phyloP scores from a whole-genome alignment of 2,329 filamentous ascomycete species.

The Aspergillus vadensis region DNA sequence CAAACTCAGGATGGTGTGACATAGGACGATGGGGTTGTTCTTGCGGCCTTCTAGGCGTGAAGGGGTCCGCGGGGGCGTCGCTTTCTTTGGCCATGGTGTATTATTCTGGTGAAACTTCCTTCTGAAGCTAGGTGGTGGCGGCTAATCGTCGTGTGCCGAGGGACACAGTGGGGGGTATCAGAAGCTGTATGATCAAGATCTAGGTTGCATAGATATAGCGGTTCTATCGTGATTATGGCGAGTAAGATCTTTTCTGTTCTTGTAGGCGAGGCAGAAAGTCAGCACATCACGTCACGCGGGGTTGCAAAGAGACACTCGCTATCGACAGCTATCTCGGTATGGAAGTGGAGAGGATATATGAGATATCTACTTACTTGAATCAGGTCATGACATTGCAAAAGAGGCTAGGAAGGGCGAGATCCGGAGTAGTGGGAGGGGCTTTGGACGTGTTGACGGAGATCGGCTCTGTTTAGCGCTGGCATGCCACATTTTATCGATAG shows the following conservation, averaged over 20 bases:
- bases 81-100: conserved; percentile 56
- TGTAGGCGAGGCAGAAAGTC: neutral
- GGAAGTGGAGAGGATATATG: neutral
- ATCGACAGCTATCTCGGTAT: neutral
- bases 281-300: neutral
- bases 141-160: neutral
- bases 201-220: neutral
- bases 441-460: conserved; percentile 13
- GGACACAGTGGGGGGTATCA: neutral
- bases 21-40: conserved; percentile 37
- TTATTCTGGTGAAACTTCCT: neutral
- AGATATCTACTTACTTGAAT: neutral
- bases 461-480: conserved; percentile 12
- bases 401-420: neutral
- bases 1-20: conserved; percentile 56
- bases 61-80: conserved; percentile 44
- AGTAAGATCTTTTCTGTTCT: neutral
- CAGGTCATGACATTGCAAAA: neutral
- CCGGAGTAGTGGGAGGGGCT: conserved; percentile 9
- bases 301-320: neutral
- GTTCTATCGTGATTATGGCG: neutral
- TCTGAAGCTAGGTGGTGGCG: neutral
- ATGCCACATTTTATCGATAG: conserved; percentile 28
- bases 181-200: neutral
- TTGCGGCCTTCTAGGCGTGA: conserved; percentile 39